Conservation (phyloP, 73 alveolate species). For the Tetrahymena borealis region DNA sequence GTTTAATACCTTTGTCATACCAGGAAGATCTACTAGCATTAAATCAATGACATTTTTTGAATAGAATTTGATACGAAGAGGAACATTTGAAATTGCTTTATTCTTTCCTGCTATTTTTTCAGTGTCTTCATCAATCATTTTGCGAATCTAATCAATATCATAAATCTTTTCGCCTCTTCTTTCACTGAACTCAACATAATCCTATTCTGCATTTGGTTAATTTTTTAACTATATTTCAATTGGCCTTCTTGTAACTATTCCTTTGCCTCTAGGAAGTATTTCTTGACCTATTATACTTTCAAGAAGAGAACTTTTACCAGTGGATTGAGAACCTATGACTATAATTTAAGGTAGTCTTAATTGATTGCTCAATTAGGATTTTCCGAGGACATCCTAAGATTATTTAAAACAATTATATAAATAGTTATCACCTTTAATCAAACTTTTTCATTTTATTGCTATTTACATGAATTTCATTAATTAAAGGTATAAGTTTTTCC, state of each 20-base stretch:
- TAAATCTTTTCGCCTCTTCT: constrained; percentile 51
- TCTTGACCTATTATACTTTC: constrained; percentile 93
- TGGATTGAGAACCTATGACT: constrained; percentile 70
- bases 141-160: constrained; percentile 65
- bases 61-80: constrained; percentile 68
- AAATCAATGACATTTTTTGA: constrained; percentile 87
- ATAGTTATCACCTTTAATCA: background rate
- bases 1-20: constrained; percentile 68
- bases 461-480: constrained; percentile 29
- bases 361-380: background rate
- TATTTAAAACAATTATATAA: background rate
- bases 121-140: constrained; percentile 75
- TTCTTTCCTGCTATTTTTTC: constrained; percentile 62
- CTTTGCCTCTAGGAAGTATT: constrained; percentile 92
- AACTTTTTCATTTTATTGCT: too few relatives aligned
- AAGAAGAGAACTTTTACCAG: constrained; percentile 89
- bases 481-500: constrained; percentile 51
- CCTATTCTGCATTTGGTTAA: constrained; percentile 7
- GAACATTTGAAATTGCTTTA: constrained; percentile 65
- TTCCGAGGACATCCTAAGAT: constrained; percentile 24
- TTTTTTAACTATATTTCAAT: constrained; percentile 57
- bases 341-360: constrained; percentile 55
- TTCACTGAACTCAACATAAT: constrained; percentile 68
- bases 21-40: constrained; percentile 96
- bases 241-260: constrained; percentile 96